A percentile compares a stretch with the other conserved stretches of the same genome.
Conservation (phyloP, 192 early-diverging fungal species). For the Coemansia sp. region DNA sequence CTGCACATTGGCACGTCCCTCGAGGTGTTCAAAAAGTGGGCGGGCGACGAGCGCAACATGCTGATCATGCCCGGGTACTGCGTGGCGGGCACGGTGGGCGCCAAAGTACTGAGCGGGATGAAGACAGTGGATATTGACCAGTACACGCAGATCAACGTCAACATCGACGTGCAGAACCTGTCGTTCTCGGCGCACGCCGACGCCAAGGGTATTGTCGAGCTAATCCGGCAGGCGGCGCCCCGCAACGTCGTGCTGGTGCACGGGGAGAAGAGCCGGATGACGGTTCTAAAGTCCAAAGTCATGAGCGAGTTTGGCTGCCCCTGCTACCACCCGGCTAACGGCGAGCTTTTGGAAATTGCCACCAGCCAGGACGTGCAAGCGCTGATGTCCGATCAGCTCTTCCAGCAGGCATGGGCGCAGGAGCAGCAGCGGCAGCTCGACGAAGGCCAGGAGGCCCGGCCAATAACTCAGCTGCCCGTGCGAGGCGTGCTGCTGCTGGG, state of each 20-base stretch:
- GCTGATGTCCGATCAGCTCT: conserved; percentile 43
- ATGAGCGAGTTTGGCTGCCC: conserved; percentile 77
- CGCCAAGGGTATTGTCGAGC: conserved; percentile 94
- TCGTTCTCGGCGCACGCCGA: conserved; percentile 98
- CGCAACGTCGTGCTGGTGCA: conserved; percentile 92
- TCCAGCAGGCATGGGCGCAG: conserved; percentile 33
- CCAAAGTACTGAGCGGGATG: conserved; percentile 85
- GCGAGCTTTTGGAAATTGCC: conserved; percentile 65
- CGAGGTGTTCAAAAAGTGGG: conserved; percentile 96
- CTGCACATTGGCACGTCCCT: conserved; percentile 92
- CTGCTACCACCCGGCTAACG: conserved; percentile 87
- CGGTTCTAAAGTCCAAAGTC: conserved; percentile 73
- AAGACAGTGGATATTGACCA: conserved; percentile 81
- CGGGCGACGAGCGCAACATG: conserved; percentile 88
- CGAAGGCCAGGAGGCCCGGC: conserved; percentile 1
- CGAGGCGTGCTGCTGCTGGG: conserved; percentile 39
- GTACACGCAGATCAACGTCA: conserved; percentile 71
- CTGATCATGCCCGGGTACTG: conserved; percentile 98
- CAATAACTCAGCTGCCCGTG: conserved; percentile 40
- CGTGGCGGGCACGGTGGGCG: conserved; percentile 93
- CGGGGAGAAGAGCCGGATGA: conserved; percentile 90
- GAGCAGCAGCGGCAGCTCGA: conserved; percentile 28
- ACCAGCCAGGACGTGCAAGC: conserved; percentile 65
- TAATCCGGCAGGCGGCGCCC: conserved; percentile 85
- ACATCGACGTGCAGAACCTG: conserved; percentile 89